Evolutionary conservation across 1,139 yeast species (phyloP).

Genomic region (Protomyces lactucae-debilis): DNA sequence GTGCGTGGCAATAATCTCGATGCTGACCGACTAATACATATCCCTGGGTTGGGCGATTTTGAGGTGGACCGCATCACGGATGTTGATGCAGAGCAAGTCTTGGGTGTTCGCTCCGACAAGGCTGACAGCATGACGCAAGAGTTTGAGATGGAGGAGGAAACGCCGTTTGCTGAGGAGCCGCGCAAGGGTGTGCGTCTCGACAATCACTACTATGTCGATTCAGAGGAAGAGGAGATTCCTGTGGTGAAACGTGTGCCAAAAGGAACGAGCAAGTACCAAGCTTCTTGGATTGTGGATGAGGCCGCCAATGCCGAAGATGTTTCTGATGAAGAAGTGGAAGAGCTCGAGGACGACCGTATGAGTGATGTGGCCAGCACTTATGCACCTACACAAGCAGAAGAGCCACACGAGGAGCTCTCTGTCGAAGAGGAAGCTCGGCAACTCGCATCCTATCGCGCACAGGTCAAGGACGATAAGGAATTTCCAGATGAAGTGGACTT

Average conservation of each 20-base stretch:
- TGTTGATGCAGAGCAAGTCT: conserved; percentile 27
- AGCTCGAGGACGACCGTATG: conserved; percentile 36
- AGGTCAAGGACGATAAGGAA: conserved; percentile 72
- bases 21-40: conserved; percentile 69
- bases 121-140: conserved; percentile 62
- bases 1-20: conserved; percentile 83
- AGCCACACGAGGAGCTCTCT: conserved; percentile 65
- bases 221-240: conserved; percentile 38
- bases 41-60: conserved; percentile 88
- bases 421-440: conserved; percentile 83
- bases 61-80: conserved; percentile 65
- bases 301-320: conserved; percentile 49
- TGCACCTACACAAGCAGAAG: conserved; percentile 51
- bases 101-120: conserved; percentile 48
- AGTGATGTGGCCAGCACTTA: conserved; percentile 36
- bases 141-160: conserved; percentile 44
- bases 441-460: conserved; percentile 58
- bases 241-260: conserved; percentile 57
- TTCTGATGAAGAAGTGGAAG: conserved; percentile 37
- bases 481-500: conserved; percentile 95
- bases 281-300: conserved; percentile 70
- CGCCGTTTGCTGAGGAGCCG: conserved; percentile 42
- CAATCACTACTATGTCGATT: conserved; percentile 59
- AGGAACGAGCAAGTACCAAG: conserved; percentile 91
- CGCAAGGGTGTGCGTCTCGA: conserved; percentile 63